Conservation (phyloP, 2,329 filamentous ascomycete genomes). For the Coniella lustricola region DNA sequence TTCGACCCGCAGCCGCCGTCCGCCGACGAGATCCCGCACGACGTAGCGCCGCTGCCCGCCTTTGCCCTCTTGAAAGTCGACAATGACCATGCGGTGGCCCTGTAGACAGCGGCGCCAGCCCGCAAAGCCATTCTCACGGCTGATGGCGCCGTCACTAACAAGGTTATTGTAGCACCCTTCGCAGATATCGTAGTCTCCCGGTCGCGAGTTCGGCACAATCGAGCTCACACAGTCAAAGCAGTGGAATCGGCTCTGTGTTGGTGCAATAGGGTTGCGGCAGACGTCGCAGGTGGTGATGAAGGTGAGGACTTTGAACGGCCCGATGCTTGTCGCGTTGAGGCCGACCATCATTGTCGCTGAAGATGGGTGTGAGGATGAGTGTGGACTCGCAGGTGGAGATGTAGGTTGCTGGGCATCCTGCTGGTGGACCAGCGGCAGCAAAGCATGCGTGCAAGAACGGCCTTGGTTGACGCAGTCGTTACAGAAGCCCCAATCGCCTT, state of each 20-base stretch:
- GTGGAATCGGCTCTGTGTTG: conserved; percentile 66
- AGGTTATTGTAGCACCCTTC: conserved; percentile 67
- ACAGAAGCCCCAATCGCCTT: conserved; percentile 93
- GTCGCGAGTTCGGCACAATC: conserved; percentile 35
- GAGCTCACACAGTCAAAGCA: conserved; percentile 65
- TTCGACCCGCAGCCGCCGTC: conserved; percentile 59
- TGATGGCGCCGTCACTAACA: conserved; percentile 57
- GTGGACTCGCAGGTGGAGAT: conserved; percentile 31
- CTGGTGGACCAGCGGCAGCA: conserved; percentile 68
- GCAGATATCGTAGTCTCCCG: conserved; percentile 85
- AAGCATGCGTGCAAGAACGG: conserved; percentile 70
- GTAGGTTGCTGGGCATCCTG: conserved; percentile 24
- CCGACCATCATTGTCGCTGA: conserved; percentile 42
- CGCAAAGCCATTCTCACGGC: conserved; percentile 64
- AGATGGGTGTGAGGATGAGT: conserved; percentile 36
- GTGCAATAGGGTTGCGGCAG: conserved; percentile 66
- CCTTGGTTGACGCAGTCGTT: conserved; percentile 80
- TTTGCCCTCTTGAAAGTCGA: conserved; percentile 64
- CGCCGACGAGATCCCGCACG: conserved; percentile 70
- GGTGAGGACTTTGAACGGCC: conserved; percentile 58
- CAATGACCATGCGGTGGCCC: conserved; percentile 77
- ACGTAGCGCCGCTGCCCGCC: conserved; percentile 63
- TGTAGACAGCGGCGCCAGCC: conserved; percentile 79
- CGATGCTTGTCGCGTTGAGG: conserved; percentile 37
- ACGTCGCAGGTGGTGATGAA: conserved; percentile 74